Conservation (phyloP, 106 monocot genomes). For the Dioscorea zingiberensis region DNA sequence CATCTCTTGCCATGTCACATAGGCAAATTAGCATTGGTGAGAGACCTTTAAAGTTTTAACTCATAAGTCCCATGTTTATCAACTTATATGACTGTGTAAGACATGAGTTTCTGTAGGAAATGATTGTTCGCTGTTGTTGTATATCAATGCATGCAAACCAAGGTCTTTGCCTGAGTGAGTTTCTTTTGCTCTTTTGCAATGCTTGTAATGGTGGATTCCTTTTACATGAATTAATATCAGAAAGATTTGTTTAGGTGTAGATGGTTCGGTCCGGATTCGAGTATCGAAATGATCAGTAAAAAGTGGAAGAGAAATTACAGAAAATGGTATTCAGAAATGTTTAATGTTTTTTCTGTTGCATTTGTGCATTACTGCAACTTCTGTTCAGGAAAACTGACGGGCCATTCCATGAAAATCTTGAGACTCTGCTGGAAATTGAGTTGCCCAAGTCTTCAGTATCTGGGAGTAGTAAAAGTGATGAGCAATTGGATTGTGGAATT, state of each 20-base stretch:
- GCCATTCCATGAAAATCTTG: conserved; percentile 56
- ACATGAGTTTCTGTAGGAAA: conserved; percentile 13
- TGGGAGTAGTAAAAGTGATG: conserved; percentile 17
- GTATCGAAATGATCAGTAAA: conserved; percentile 14
- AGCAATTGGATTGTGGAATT: conserved; percentile 79
- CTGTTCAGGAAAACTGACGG: conserved; percentile 34
- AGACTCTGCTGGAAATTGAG: conserved; percentile 33
- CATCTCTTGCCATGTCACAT: conserved; percentile 22
- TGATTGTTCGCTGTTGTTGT: conserved; percentile 29
- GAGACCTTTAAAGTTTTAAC: not conserved
- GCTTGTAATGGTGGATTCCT: not conserved
- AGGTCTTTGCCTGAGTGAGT: conserved; percentile 39
- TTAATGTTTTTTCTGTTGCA: not conserved
- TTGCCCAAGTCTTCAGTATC: conserved; percentile 31
- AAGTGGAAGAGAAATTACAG: conserved; percentile 33
- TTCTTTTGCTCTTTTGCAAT: not conserved
- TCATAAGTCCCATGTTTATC: not conserved
- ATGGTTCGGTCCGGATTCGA: conserved; percentile 26
- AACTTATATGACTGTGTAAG: not conserved
- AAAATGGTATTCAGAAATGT: conserved; percentile 24
- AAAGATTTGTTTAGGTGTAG: conserved; percentile 9
- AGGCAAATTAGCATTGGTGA: conserved; percentile 31
- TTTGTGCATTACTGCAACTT: not conserved
- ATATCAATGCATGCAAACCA: conserved; percentile 21
- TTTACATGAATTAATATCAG: not conserved